Conservation (phyloP, 768 basidiomycete species). For the Amanita polypyramis region DNA sequence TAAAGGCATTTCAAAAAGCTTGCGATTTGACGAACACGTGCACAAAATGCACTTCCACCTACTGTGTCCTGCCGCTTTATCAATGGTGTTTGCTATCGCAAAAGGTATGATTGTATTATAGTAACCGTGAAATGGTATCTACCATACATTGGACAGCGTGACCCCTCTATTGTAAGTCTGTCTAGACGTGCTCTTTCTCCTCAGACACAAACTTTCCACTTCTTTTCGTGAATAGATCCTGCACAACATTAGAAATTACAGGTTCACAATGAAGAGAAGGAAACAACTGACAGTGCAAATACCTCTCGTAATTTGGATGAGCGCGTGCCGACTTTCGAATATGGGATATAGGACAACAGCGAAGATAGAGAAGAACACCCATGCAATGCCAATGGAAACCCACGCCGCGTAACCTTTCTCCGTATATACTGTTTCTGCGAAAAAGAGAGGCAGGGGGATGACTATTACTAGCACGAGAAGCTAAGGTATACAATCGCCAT, state of each 20-base stretch:
- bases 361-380: constrained; percentile 71
- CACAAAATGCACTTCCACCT: too few species aligned
- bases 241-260: not conserved
- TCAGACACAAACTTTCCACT: constrained; percentile 20
- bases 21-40: too few species aligned
- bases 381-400: constrained; percentile 75
- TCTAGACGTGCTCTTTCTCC: not conserved
- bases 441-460: constrained; percentile 83
- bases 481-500: constrained; percentile 19
- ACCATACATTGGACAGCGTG: too few species aligned
- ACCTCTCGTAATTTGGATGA: constrained; percentile 48
- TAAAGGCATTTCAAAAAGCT: too few species aligned
- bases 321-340: constrained; percentile 68
- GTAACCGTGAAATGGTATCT: not conserved
- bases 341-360: constrained; percentile 82
- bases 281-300: constrained; percentile 46
- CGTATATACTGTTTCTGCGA: constrained; percentile 62
- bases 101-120: too few species aligned
- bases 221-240: constrained; percentile 24
- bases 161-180: too few species aligned
- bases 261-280: not conserved
- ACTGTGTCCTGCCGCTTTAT: too few species aligned
- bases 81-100: too few species aligned
- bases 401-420: constrained; percentile 61
- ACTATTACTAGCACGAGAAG: constrained; percentile 56